Conservation (phyloP, 2,329 filamentous ascomycete genomes). For the Botryotinia convoluta region DNA sequence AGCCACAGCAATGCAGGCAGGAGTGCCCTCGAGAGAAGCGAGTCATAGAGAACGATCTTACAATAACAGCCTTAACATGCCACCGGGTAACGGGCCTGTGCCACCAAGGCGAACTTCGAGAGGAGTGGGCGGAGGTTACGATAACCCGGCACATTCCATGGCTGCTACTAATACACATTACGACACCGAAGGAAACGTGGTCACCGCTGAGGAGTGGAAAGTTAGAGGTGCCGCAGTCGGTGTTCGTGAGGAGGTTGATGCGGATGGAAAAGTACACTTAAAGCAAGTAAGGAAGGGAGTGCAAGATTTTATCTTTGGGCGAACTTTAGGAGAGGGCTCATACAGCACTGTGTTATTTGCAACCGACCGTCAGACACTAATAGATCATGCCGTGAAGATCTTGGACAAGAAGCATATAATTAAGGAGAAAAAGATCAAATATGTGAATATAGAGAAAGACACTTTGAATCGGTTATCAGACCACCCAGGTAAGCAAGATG, state of each 20-base stretch:
- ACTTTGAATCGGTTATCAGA: constrained; percentile 94
- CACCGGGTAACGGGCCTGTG: constrained; percentile 57
- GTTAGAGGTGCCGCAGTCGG: constrained; percentile 88
- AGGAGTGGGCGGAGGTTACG: constrained; percentile 60
- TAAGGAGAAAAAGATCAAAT: constrained; percentile 99
- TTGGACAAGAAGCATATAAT: constrained; percentile 98
- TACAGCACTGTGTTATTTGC: constrained; percentile 95
- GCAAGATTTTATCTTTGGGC: constrained; percentile 91
- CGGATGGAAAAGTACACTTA: constrained; percentile 76
- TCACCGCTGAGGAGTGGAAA: constrained; percentile 86
- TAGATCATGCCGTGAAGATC: constrained; percentile 97
- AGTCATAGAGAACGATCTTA: constrained; percentile 70
- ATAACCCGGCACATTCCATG: constrained; percentile 30
- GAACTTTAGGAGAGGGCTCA: constrained; percentile 88
- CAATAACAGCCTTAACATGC: constrained; percentile 52
- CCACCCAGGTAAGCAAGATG: constrained; percentile 61
- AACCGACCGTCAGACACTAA: constrained; percentile 87
- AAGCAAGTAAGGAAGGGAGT: constrained; percentile 94
- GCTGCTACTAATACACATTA: constrained; percentile 46
- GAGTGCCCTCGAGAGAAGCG: constrained; percentile 63
- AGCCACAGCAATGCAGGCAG: constrained; percentile 55
- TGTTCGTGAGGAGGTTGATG: constrained; percentile 78
- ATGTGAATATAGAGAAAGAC: constrained; percentile 99
- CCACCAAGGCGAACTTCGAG: constrained; percentile 77
- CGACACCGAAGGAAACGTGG: constrained; percentile 54